Base-by-base conservation (phyloP, 495 filamentous ascomycete genomes). In the Neurospora hispaniola region DNA sequence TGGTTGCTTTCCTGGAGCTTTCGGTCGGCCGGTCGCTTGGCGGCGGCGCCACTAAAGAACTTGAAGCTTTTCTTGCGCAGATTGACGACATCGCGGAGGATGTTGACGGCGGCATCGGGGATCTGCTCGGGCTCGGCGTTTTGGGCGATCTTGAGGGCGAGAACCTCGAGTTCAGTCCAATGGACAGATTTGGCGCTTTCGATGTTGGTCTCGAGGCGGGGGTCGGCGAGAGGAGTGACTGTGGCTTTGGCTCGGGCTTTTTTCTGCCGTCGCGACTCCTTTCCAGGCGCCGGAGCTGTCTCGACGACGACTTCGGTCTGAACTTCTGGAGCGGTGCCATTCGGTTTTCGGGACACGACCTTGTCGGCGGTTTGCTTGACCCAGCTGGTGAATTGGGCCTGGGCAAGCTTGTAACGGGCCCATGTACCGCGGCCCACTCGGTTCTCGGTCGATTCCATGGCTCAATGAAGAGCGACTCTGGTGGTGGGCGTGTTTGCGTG, bases 371-470 rank as follows among this genome's bases (percentile, higher is more conserved):
- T 76, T 41, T 78, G 72, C 66, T 77, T 78, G 42, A 80, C 71
- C 78, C 79, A 81, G 59, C 72, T 75, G 5, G 73, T 77, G 48
- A 81, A 80, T n/a, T 79, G 77, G 8, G 76, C 74, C 69, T 81
- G 76, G 41, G 76, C 75, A 11, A 75, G 66, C 62, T 79, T 81
- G 70, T 77, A 80, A 38, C 77, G 71, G 8, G 44, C 70, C 74
- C 73, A 77, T 1, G 72, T 77, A 1, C 76, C 72, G 40, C 73
- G 68, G 70, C 74, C 70, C 35, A 71, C 72, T 48, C 31, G 70
- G 35, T 74, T 74, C 14, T 41, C 41, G 0, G 4, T 41, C 31
- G 35, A 18, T 27, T 41, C 35, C 31, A 66, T 42, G 0, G 8
- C 66, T 69, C 54, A 66, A 16, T 9, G 14, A 14, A 62, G 23